Conservation (phyloP, 2,329 filamentous ascomycete species). For the Ophioceras dolichostomum region DNA sequence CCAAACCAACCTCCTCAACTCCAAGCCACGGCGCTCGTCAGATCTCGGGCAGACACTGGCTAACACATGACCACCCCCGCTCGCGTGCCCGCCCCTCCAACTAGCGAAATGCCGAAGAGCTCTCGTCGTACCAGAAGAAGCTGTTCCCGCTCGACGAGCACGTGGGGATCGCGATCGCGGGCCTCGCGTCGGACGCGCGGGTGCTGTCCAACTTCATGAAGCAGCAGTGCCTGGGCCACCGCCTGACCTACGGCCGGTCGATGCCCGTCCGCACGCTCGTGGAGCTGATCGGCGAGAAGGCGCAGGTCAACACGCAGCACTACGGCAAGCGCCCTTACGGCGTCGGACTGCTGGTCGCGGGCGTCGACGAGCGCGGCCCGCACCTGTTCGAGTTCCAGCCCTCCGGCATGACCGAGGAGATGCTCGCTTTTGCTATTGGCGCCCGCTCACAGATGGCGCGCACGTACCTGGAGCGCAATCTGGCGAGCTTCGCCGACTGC, state of each 20-base stretch:
- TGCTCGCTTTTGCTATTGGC: slow-evolving; percentile 91
- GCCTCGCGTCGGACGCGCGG: slow-evolving; percentile 92
- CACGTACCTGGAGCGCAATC: slow-evolving; percentile 88
- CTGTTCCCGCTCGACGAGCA: slow-evolving; percentile 94
- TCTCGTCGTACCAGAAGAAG: slow-evolving; percentile 99
- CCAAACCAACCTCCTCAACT: too few relatives aligned
- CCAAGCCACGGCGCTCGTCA: too few relatives aligned
- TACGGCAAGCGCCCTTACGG: slow-evolving; percentile 96
- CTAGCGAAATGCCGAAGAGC: slow-evolving; percentile 95
- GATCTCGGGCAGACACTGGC: too few relatives aligned
- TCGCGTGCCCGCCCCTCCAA: too few relatives aligned
- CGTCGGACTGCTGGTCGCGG: slow-evolving; percentile 83
- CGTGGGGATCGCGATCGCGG: slow-evolving; percentile 88
- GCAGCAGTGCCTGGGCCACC: slow-evolving; percentile 91
- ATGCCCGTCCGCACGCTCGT: slow-evolving; percentile 87
- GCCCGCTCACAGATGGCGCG: slow-evolving; percentile 94
- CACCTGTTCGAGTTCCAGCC: slow-evolving; percentile 99
- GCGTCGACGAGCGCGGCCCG: slow-evolving; percentile 85
- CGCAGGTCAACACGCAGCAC: slow-evolving; percentile 94
- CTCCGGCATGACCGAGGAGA: slow-evolving; percentile 91
- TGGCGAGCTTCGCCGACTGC: slow-evolving; percentile 69
- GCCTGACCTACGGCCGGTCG: slow-evolving; percentile 88
- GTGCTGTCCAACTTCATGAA: slow-evolving; percentile 99
- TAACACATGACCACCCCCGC: too few relatives aligned
- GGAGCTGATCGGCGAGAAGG: slow-evolving; percentile 85